Base-by-base conservation (phyloP, 768 basidiomycete species). In the Kwoniella dejecticola region DNA sequence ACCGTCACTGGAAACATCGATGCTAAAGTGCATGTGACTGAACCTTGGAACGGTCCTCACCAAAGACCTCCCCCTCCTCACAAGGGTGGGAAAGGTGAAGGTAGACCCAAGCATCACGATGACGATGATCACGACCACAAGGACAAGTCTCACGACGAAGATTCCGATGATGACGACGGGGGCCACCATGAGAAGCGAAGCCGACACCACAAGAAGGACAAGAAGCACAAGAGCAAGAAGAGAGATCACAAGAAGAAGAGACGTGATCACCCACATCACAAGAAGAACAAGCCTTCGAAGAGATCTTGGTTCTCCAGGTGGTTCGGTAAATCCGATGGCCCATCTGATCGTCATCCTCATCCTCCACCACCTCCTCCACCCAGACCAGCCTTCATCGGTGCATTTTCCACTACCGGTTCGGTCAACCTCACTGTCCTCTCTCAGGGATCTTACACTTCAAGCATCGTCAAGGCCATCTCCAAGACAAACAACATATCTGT, bases 1-100 rank as follows among this genome's bases (percentile, higher is more conserved):
- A 68, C 73, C 8, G 40, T 70, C 15, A 64, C 68, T n/a, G 72
- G 72, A 3, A 63, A 75, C 48, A 68, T 75, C 44, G 60, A 68
- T 29, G 73, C 69, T 3, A 47, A 60, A n/a, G 66, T 75, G 17
- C 44, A 50, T 45, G 72, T 74, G 4, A 2, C 52, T 0, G 62
- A 62, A 33, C 49, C 48, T 19, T 71, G 56, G 46, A 15, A 60
- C 15, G 59, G 59, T 5, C 62, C 62, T 41, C 30, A 38, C 31
- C 36, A 31, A 47, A 52, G 30, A 23, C 52, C 49, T 13, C 40
- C 49, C 6, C 52, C 52, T 29, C 63, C 58, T 56, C 57, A 64
- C 50, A 40, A 55, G 5, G 48, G 47, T n/a, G n/a, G n/a, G 4
- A 36, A 41, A 26, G 31, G 47, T 10, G 23, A 40, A 12, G 21